Evolutionary conservation across 148 eudicot genomes (phyloP), one percentile per base, ranked within the genome.

Genomic region (Rhododendron simsii): DNA sequence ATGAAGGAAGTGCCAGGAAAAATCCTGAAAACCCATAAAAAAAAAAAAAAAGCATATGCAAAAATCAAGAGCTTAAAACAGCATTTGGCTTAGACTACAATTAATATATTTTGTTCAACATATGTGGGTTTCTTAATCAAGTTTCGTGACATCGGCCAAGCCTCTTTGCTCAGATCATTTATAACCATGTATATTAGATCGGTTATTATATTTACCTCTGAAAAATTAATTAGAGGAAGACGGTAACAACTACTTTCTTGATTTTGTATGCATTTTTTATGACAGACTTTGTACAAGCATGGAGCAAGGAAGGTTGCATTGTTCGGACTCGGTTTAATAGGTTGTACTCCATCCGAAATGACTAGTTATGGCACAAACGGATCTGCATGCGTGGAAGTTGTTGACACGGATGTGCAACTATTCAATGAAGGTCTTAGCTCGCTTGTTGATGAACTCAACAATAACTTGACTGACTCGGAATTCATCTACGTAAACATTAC

Each of bases 301-400:
- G 95, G 96, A 88, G 95, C 95, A 69, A 94, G 92, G 86, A 94
- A 92, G 81, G 85, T 94, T 8, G 91, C 89, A 14, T 0, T 94
- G 44, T 92, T 92, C 39, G 94, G 93, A 28, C 67, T 93, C 0
- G 89, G 94, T 2, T 86, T 82, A 4, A 74, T 94, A 77, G 96
- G 96, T 8, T 94, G 96, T 73, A 89, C 90, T 81, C 95, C 94
- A 1, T 13, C 21, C 0, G 85, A 80, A 71, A 51, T 81, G 26
- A 65, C 63, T 33, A 44, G 2, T 12, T 45, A 80, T n/a, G 81
- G 80, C 50, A 44, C 83, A 3, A 59, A 80, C 26, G 78, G 85
- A 26, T 44, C 85, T 33, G 50, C 50, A 47, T 94, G 96, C 57
- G 86, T 88, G 0, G 82, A 74, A 33, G 8, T 3, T n/a, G 73